phyloP scores from a whole-genome alignment of 257 asterid genomes.

The Solanum acaule region DNA sequence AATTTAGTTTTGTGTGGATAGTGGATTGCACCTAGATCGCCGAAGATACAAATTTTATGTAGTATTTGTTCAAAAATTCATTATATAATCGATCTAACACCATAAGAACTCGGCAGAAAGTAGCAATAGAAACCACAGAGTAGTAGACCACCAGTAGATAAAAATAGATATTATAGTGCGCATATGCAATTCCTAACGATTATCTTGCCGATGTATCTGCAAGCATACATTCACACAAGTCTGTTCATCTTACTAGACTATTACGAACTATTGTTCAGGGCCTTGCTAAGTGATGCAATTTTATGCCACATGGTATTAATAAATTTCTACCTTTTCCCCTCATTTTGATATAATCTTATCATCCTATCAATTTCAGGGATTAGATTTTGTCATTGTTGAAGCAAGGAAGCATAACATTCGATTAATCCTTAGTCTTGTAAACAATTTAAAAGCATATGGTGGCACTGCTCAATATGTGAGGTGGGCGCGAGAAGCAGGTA shows the following conservation, averaged over 20 bases:
- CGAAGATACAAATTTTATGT: background rate
- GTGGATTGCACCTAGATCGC: background rate
- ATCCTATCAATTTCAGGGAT: slow-evolving; percentile 23
- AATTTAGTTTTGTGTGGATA: background rate
- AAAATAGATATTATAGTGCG: background rate
- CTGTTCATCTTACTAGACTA: background rate
- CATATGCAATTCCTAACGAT: background rate
- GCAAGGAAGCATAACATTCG: slow-evolving; percentile 43
- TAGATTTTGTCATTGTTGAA: slow-evolving; percentile 45
- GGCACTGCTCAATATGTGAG: slow-evolving; percentile 47
- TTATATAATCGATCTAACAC: background rate
- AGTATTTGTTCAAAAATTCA: background rate
- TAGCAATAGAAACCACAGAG: background rate
- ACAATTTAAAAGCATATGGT: slow-evolving; percentile 46
- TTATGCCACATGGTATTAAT: background rate
- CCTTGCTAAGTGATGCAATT: background rate
- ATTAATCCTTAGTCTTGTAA: slow-evolving; percentile 43
- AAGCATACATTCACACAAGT: background rate
- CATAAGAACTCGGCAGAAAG: background rate
- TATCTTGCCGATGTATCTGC: background rate
- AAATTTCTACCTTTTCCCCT: background rate
- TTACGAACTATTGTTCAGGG: background rate
- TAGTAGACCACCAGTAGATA: background rate
- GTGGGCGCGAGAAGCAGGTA: slow-evolving; percentile 50
- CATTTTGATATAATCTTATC: background rate